Conservation (phyloP, 768 basidiomycete species). For the Strobilomyces dryophilus region DNA sequence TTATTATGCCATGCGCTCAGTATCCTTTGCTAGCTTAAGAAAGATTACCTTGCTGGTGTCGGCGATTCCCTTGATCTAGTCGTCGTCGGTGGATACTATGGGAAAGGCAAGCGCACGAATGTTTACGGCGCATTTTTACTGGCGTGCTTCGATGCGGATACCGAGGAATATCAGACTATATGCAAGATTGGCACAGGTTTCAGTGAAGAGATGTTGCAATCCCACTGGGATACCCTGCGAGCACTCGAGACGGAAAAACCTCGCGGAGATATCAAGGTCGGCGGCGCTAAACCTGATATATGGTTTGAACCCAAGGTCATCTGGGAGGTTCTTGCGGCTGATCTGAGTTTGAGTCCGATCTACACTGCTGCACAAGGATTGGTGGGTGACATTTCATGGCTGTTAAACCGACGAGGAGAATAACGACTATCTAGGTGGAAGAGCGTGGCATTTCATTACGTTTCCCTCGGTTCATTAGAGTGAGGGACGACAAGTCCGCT, state of each 20-base stretch:
- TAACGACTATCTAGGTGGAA: slow-evolving; percentile 51
- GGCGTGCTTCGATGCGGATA: slow-evolving; percentile 93
- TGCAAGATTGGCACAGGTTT: slow-evolving; percentile 99
- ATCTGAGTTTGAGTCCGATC: slow-evolving; percentile 92
- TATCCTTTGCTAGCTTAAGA: slow-evolving; percentile 71
- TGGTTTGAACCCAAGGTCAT: slow-evolving; percentile 98
- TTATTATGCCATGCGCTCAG: slow-evolving; percentile 1
- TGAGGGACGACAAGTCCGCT: slow-evolving; percentile 89
- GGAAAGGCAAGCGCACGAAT: slow-evolving; percentile 95
- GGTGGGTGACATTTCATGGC: slow-evolving; percentile 38
- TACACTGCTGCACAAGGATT: slow-evolving; percentile 93
- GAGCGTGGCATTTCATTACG: slow-evolving; percentile 92
- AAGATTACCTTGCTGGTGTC: slow-evolving; percentile 94
- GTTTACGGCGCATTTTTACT: slow-evolving; percentile 98
- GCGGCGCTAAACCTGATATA: slow-evolving; percentile 93
- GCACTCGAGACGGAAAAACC: slow-evolving; percentile 68
- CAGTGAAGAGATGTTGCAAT: slow-evolving; percentile 82
- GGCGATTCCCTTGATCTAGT: slow-evolving; percentile 97
- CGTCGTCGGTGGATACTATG: slow-evolving; percentile 96
- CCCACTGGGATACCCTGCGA: slow-evolving; percentile 77
- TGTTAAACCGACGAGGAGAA: neutral
- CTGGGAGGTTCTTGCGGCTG: slow-evolving; percentile 98
- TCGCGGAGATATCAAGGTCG: slow-evolving; percentile 81
- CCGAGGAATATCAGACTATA: slow-evolving; percentile 93
- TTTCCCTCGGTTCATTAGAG: slow-evolving; percentile 90